phyloP scores from a whole-genome alignment of 106 monocot species.

The Apostasia ramifera region DNA sequence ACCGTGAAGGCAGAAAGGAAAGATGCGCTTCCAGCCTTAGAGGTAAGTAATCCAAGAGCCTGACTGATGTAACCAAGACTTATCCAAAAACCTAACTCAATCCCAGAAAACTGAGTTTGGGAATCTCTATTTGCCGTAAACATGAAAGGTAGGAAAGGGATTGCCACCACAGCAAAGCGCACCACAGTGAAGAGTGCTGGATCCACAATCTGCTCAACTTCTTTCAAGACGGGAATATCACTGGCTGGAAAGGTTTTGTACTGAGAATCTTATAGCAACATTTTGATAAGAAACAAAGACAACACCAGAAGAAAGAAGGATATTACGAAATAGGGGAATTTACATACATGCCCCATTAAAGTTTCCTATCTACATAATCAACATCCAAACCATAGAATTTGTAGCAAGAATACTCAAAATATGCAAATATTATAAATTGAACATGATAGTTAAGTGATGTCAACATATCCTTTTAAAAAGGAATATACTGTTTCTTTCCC shows the following conservation, averaged over 20 bases:
- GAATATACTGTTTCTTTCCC: no score
- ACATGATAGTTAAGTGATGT: no score
- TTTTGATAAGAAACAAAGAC: neutral
- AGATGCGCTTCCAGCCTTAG: constrained; percentile 80
- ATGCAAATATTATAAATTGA: no score
- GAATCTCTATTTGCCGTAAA: constrained; percentile 25
- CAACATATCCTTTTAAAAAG: no score
- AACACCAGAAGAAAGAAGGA: no score
- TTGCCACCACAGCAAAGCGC: constrained; percentile 49
- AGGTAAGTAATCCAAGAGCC: constrained; percentile 69
- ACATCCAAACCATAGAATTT: no score
- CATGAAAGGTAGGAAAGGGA: constrained; percentile 76
- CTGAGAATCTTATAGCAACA: no score
- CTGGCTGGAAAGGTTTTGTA: constrained; percentile 41
- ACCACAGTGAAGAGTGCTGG: constrained; percentile 80
- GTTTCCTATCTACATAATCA: no score
- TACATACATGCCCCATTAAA: no score
- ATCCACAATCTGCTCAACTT: constrained; percentile 61
- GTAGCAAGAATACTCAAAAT: no score
- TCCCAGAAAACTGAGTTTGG: constrained; percentile 38
- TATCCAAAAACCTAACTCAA: constrained; percentile 81
- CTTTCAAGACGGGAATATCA: constrained; percentile 77
- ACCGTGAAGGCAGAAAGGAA: constrained; percentile 84
- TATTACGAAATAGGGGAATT: no score
- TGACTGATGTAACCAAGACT: constrained; percentile 65